Evolutionary conservation across 2,329 filamentous ascomycete species (phyloP).

Genomic region (Truncatella angustata): DNA sequence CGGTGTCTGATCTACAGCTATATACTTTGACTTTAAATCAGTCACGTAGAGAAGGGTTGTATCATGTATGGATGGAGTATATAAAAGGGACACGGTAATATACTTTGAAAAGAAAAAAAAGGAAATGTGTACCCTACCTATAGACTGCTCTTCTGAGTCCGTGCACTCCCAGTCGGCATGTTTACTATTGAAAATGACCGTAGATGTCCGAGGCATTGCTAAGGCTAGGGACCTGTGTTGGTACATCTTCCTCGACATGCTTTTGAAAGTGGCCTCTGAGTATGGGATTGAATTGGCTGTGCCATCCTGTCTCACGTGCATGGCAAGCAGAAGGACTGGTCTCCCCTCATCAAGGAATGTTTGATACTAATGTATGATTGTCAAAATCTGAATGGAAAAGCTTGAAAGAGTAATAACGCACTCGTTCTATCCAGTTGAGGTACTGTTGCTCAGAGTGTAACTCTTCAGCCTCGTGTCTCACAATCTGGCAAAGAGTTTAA

Average conservation of each 20-base stretch:
- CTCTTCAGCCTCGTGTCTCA: background rate
- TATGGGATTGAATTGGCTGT: conserved; percentile 15
- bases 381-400: background rate
- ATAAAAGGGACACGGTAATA: background rate
- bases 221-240: conserved; percentile 17
- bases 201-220: conserved; percentile 11
- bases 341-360: background rate
- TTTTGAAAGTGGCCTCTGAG: conserved; percentile 10
- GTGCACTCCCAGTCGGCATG: conserved; percentile 10
- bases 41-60: conserved; percentile 12
- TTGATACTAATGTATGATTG: background rate
- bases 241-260: conserved; percentile 12
- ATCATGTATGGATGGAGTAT: background rate
- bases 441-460: background rate
- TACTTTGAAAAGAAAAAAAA: background rate
- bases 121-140: background rate
- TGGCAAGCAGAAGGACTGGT: conserved; percentile 12
- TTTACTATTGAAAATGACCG: conserved; percentile 13
- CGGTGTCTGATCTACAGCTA: conserved; percentile 21
- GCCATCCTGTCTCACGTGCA: conserved; percentile 13
- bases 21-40: conserved; percentile 15
- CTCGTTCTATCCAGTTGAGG: background rate
- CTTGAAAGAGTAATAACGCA: background rate
- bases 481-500: background rate
- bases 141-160: background rate